Base-by-base conservation (phyloP, 2,329 filamentous ascomycete species). In the Orbilia ellipsospora region DNA sequence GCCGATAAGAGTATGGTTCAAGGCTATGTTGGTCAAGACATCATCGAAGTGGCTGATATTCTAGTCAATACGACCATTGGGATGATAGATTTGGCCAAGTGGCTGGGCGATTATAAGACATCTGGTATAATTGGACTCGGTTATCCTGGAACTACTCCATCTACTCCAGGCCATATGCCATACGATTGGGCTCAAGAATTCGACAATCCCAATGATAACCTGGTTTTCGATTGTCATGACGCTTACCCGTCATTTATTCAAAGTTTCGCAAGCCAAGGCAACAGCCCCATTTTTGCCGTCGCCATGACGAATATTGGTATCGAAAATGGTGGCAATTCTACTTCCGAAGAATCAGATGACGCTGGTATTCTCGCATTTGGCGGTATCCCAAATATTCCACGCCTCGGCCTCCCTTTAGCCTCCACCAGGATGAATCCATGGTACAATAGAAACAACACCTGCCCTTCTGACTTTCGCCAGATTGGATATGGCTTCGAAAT, bases 401-500 rank as follows among this genome's bases (percentile, higher is more conserved):
- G 51, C 12, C 57, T 75, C 18, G 64, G 72, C 4, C 20, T 69
- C 23, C 72, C 72, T 13, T 75, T 69, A 12, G 72, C 64, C 10
- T 60, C 42, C 16, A 57, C 64, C 31, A 59, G 42, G 50, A 69
- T 75, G 23, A 75, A 69, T 44, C 64, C 72, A 28, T 20, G 42
- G 16, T 18, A 59, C 18, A 48, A 61, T 4, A 23, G 60, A 12
- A 48, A 59, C 16, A 36, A 10, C 4, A 60, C 54, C 4, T 75
- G 72, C 23, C 16, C 23, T 26, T 75, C 72, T 6, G 59, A 75
- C 6, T 40, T 69, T 13, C 26, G 28, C 15, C 64, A 60, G 13
- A 75, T 69, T n/a, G 72, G 72, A 26, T 75, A 75, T 31, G 52
- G 45, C 2, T 62, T 75, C 28, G 59, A 65, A 16, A 67, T 75